Evolutionary conservation across 2,329 filamentous ascomycete species (phyloP), one percentile per base, ranked within the genome.

Genomic region (Aspergillus nomiae): DNA sequence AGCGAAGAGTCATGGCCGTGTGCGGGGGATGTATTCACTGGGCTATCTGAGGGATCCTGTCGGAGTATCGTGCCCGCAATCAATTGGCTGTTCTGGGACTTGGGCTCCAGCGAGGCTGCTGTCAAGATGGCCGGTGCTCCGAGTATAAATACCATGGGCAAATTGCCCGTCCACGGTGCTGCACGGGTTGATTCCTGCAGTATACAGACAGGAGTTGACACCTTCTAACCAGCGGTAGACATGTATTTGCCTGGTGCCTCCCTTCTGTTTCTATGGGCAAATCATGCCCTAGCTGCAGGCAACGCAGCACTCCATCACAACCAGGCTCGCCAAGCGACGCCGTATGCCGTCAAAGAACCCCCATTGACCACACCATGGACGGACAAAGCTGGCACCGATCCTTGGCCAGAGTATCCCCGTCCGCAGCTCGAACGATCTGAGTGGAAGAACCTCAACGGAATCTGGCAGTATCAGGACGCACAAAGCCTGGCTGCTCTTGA

Each of bases 361-460:
- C 80, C 80, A 4, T 68, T 82, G 54, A 76, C 74, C 16, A 83
- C 80, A 1, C 69, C 73, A 11, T 84, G 82, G 82, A 84, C 81
- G 0, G 72, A 77, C 41, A 73, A 79, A 28, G 81, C 82, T 6
- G 82, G 82, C 19, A 82, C 77, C 1, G 75, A 80, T 56, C 82
- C 82, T 0, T 84, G 82, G 82, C 80, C 81, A 9, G 81, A 83
- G 60, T 83, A 84, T 65, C 82, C 82, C 11, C 74, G 82, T 32
- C 82, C 82, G 7, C 80, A 80, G 60, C 70, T 83, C 45, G 72
- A 81, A 59, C 77, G 82, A 3, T 69, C 78, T n/a, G 66, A 78
- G n/a, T 84, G 82, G 82, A 76, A 81, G 69, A 83, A 80, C 41
- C 72, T 84, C 43, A 84, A 84, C 55, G 82, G 82, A 1, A 74